Conservation (phyloP, 1,284 basidiomycete genomes). For the Termitomyces sp. region DNA sequence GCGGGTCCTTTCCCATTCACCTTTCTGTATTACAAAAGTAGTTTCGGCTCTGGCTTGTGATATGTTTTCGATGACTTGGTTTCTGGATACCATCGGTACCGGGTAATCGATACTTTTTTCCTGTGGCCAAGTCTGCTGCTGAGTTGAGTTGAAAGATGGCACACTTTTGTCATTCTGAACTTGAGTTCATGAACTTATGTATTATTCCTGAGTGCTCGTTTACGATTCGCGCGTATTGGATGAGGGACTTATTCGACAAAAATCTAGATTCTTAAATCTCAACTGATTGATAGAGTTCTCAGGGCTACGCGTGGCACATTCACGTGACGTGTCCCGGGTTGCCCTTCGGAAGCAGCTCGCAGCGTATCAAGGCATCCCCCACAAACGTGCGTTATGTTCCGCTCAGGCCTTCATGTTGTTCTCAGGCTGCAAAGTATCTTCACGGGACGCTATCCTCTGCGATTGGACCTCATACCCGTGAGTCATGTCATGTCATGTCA, state of each 20-base stretch:
- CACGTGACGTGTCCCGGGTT: no score
- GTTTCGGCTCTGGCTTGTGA: slow-evolving; percentile 8
- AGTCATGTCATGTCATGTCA: no score
- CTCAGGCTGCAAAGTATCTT: slow-evolving; percentile 61
- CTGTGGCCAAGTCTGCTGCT: neutral
- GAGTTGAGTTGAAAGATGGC: neutral
- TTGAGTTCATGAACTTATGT: neutral
- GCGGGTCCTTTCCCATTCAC: neutral
- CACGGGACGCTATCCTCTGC: slow-evolving; percentile 54
- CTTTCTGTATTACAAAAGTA: slow-evolving; percentile 1
- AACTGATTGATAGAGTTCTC: no score
- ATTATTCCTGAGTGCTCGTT: neutral
- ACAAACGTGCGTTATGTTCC: slow-evolving; percentile 43
- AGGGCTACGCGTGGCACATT: no score
- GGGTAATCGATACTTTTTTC: neutral
- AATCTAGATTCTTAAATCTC: no score
- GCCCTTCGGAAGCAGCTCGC: no score
- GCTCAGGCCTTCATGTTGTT: slow-evolving; percentile 10
- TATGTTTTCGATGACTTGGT: slow-evolving; percentile 5
- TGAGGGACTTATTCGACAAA: no score
- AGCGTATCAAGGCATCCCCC: slow-evolving; percentile 75
- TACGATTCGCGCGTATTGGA: neutral
- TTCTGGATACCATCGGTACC: slow-evolving; percentile 2
- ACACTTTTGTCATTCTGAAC: neutral
- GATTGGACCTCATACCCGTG: slow-evolving; percentile 60